These are phyloP conservation scores for Curvularia eragrostidis DNA, from an alignment of 2,329 filamentous ascomycete species.

Conservation along the genomic window DNA sequence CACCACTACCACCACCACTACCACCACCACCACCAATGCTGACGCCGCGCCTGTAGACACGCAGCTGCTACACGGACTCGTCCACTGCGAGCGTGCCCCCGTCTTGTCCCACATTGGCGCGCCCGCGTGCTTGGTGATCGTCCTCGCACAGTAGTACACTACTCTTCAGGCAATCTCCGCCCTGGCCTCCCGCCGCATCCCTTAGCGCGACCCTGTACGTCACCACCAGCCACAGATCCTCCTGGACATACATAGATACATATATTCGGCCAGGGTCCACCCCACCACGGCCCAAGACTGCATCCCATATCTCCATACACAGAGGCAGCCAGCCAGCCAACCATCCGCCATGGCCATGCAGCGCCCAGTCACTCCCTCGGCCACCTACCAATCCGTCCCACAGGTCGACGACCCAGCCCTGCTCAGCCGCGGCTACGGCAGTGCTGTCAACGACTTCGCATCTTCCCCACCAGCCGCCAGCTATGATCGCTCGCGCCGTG, in stretches of 20 bases:
- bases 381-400: constrained; percentile 48
- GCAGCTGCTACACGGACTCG: background rate
- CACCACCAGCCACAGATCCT: constrained; percentile 26
- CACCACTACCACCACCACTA: too few species aligned
- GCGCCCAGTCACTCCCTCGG: constrained; percentile 29
- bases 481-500: constrained; percentile 37
- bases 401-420: constrained; percentile 47
- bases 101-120: constrained; percentile 1
- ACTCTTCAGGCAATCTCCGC: constrained; percentile 23
- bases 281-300: constrained; percentile 7
- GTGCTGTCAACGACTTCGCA: constrained; percentile 49
- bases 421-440: constrained; percentile 45
- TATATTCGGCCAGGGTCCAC: constrained; percentile 15
- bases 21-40: too few species aligned
- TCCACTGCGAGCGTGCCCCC: background rate
- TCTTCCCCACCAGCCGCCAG: constrained; percentile 40
- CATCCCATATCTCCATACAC: constrained; percentile 1
- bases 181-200: constrained; percentile 19
- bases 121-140: constrained; percentile 16
- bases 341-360: constrained; percentile 33
- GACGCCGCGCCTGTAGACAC: background rate
- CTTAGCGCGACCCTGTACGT: constrained; percentile 26
- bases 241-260: constrained; percentile 10
- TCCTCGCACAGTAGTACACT: background rate
- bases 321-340: constrained; percentile 7